Conservation (phyloP, 257 asterid genomes). For the Eucommia ulmoides region DNA sequence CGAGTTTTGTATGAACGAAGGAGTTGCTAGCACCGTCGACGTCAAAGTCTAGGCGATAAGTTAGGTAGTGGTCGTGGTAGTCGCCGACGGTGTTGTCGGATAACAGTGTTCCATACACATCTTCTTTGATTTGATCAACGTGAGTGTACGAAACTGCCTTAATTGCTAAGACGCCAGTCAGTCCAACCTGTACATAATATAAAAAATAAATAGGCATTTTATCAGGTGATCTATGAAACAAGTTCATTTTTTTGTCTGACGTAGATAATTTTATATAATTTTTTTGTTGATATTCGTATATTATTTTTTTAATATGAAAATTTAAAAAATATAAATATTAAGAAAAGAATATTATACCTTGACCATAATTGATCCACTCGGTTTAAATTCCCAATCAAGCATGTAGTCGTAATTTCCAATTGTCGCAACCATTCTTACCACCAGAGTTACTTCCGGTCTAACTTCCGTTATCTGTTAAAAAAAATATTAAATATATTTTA, state of each 20-base stretch:
- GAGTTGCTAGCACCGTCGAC: not conserved
- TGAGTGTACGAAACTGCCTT: not conserved
- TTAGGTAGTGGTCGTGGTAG: not conserved
- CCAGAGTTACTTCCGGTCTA: constrained; percentile 43
- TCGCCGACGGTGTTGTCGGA: not conserved
- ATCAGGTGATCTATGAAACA: too few species aligned
- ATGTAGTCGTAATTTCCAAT: constrained; percentile 66
- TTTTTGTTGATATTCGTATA: too few species aligned
- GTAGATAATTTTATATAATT: too few species aligned
- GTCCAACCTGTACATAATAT: not conserved
- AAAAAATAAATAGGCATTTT: too few species aligned
- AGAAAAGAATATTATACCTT: constrained; percentile 25
- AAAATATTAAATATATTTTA: not conserved
- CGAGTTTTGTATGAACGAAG: not conserved
- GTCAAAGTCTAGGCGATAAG: not conserved
- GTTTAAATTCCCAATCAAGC: constrained; percentile 71
- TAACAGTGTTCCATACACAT: not conserved
- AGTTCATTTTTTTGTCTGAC: too few species aligned
- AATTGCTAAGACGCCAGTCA: not conserved
- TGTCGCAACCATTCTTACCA: constrained; percentile 60
- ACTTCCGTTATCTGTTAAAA: constrained; percentile 25
- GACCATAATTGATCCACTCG: constrained; percentile 40
- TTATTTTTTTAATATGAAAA: too few species aligned
- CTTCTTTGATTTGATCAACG: not conserved
- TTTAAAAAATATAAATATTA: too few species aligned